Base-by-base conservation (phyloP, 768 basidiomycete species). In the Chlorophyllum brunneum region DNA sequence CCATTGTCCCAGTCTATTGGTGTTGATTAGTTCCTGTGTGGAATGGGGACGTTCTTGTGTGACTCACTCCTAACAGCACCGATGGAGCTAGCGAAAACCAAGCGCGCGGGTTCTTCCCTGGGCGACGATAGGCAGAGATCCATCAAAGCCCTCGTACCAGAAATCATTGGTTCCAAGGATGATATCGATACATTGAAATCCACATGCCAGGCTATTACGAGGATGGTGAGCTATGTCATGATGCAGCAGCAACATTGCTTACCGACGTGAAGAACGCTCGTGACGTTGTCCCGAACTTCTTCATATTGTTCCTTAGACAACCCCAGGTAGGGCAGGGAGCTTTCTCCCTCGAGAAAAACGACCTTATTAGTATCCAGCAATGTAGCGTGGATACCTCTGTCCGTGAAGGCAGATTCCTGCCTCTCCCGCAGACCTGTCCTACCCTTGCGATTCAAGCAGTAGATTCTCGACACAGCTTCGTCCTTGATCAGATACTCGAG, bases 181-280 rank as follows among this genome's bases (percentile, higher is more conserved):
- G 69, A 65, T 3, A 79, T 58, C 0, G 67, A 54, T 20, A 72
- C 26, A 51, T 77, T 79, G 58, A 78, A 78, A 38, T 79, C 70
- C n/a, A 79, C 59, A 20, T 61, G 67, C 77, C 77, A 79, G 2
- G 76, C 76, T 59, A 38, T 40, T 4, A 22, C 5, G 3, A 30
- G 9, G 6, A n/a, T n/a, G 18, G 31, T 7, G 16, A 31, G 3
- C 27, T 33, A 10, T 15, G 6, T 31, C 16, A n/a, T 26, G 16
- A 8, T 20, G 16, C 6, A 33, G 29, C 11, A 33, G 5, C 5
- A 29, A 11, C 11, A 15, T 20, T 18, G 31, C 39, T 24, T 42
- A 60, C 60, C 60, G 42, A 69, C 73, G 48, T 78, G 75, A 9
- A 77, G 67, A 53, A 79, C 69, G 11, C 55, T 48, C 0, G 66